Percentiles rank a stretch among this genome's conserved stretches.
These are phyloP conservation scores for Pittosporum tobira DNA, from an alignment of 129 eudicot genomes.

Conservation along the genomic window DNA sequence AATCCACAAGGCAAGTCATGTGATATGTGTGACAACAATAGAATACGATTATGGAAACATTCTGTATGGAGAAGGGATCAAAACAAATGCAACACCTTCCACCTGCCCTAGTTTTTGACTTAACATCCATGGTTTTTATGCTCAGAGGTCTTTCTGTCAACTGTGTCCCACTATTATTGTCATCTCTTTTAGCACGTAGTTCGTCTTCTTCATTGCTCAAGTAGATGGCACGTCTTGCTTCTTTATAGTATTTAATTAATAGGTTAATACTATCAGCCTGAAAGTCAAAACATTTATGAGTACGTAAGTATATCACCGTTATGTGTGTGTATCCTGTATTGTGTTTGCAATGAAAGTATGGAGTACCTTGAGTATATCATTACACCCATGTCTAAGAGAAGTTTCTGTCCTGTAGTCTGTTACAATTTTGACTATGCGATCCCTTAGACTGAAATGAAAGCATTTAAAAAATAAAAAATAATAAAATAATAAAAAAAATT, in stretches of 20 bases:
- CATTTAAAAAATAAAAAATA: neutral
- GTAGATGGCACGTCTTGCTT: slow-evolving; percentile 85
- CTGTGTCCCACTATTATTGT: slow-evolving; percentile 27
- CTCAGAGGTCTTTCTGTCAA: slow-evolving; percentile 41
- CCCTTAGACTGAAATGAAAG: slow-evolving; percentile 59
- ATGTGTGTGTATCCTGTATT: no score
- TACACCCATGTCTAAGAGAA: slow-evolving; percentile 97
- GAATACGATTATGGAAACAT: slow-evolving; percentile 63
- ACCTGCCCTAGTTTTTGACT: slow-evolving; percentile 79
- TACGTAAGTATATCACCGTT: no score
- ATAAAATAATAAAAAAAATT: no score
- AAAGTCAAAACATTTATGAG: no score
- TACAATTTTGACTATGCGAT: slow-evolving; percentile 87
- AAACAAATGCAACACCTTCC: slow-evolving; percentile 89
- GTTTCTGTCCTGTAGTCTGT: slow-evolving; percentile 98
- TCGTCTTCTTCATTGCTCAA: slow-evolving; percentile 71
- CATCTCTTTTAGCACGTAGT: slow-evolving; percentile 45
- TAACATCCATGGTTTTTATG: slow-evolving; percentile 58
- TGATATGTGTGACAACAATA: slow-evolving; percentile 95
- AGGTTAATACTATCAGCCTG: slow-evolving; percentile 89
- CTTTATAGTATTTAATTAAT: slow-evolving; percentile 80
- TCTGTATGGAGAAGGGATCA: slow-evolving; percentile 72
- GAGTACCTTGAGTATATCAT: slow-evolving; percentile 82
- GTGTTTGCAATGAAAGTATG: slow-evolving; percentile 10
- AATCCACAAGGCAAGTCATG: slow-evolving; percentile 68